Conservation (phyloP, 129 eudicot genomes). For the Ambrosia trifida region DNA sequence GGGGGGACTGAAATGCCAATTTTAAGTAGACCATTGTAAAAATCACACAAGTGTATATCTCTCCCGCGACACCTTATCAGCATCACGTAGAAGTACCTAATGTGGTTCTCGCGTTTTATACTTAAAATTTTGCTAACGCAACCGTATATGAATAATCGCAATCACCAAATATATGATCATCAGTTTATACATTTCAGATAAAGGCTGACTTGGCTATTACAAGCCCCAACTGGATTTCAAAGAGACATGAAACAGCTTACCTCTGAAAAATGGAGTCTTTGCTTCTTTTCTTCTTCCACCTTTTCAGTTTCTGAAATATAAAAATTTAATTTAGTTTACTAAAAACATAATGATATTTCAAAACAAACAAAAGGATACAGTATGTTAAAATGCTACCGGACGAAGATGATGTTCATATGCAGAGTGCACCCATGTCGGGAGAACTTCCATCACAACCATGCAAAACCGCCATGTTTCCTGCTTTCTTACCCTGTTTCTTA, state of each 20-base stretch:
- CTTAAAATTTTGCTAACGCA: neutral
- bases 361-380: slow-evolving; percentile 12
- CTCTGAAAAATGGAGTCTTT: neutral
- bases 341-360: neutral
- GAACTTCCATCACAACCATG: slow-evolving; percentile 34
- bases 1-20: neutral
- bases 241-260: neutral
- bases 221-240: neutral
- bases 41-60: neutral
- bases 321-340: neutral
- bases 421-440: slow-evolving; percentile 82
- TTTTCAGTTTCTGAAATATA: neutral
- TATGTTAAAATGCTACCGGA: slow-evolving; percentile 14
- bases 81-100: neutral
- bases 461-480: slow-evolving; percentile 25
- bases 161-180: neutral
- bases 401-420: slow-evolving; percentile 50
- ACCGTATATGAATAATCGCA: too few relatives aligned
- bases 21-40: too few relatives aligned
- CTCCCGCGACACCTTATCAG: neutral
- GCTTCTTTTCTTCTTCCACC: neutral
- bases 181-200: neutral
- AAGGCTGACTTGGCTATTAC: neutral
- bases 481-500: slow-evolving; percentile 65
- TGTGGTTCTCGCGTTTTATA: neutral